phyloP scores from a whole-genome alignment of 768 basidiomycete genomes.

The Trametes punicea region DNA sequence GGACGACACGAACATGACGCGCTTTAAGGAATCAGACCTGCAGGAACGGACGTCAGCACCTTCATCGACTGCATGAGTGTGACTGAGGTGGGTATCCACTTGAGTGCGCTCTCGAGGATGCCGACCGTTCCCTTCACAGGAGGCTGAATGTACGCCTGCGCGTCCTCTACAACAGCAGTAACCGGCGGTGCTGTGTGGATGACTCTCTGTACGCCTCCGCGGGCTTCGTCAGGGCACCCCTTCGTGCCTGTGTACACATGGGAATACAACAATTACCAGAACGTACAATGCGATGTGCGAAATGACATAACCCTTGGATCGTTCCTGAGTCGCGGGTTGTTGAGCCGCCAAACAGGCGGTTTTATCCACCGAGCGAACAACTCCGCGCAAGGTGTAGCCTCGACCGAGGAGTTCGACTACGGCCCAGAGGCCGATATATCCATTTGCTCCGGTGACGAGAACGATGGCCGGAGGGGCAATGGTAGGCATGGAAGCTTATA shows the following conservation, averaged over 20 bases:
- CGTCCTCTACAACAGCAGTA: constrained; percentile 40
- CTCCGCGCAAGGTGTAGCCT: constrained; percentile 59
- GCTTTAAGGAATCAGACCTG: constrained; percentile 37
- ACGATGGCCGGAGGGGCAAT: constrained; percentile 31
- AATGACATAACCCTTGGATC: neutral
- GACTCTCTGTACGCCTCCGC: constrained; percentile 69
- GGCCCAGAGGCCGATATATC: constrained; percentile 56
- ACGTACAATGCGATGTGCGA: constrained; percentile 4
- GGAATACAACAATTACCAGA: too few species aligned
- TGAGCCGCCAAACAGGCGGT: constrained; percentile 47
- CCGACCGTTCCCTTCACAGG: constrained; percentile 69
- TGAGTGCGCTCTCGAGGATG: constrained; percentile 54
- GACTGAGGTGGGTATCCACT: constrained; percentile 30
- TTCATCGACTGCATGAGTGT: neutral
- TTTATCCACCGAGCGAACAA: constrained; percentile 57
- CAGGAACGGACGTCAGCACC: constrained; percentile 15
- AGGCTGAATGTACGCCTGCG: constrained; percentile 56
- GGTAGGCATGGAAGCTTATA: constrained; percentile 29
- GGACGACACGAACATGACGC: constrained; percentile 63
- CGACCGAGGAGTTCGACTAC: constrained; percentile 49
- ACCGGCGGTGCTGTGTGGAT: constrained; percentile 67
- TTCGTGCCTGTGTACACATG: constrained; percentile 31
- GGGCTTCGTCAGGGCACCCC: constrained; percentile 75
- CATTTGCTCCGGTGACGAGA: constrained; percentile 55
- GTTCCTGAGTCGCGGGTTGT: neutral